Evolutionary conservation across 1,284 basidiomycete species (phyloP), one percentile per base, ranked within the genome.

Genomic region (Cystobasidiaceae sp.): DNA sequence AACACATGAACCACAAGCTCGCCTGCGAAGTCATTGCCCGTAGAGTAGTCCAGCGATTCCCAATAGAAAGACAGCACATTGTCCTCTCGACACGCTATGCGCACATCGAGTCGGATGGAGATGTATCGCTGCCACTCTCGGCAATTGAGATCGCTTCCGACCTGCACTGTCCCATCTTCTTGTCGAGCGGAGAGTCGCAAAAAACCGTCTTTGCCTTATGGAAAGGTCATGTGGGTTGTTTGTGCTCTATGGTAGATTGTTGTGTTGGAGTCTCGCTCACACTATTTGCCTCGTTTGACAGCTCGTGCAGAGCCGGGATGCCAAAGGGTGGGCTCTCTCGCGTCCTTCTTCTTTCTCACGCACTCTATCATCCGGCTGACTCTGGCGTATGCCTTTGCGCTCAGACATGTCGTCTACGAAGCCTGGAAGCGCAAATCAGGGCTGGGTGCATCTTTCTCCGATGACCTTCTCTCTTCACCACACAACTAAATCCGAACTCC

Each of bases 21-120:
- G 88, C 92, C 2, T 94, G 92, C 72, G 92, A 96, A 77, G 87
- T 90, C 1, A 79, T 96, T 17, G 93, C 93, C 3, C 84, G 91
- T 55, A 81, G 86, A 64, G 85, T 93, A 55, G 81, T 93, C 89
- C 92, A 74, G 76, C 41, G 50, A 1, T 66, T 57, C 33, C 52
- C 58, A 3, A 23, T 30, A 15, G 45, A 57, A 6, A 41, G 56
- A 28, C 64, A 69, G 46, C 56, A 63, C 30, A 27, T 55, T 63
- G 49, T 65, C 34, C 59, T 72, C 4, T 77, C 74, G 43, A 85
- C 84, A 4, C 83, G 93, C 1, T 93, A 86, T 77, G 82, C 82
- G 55, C 85, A 87, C 72, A 78, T 81, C 49, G 86, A 91, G 74
- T 73, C 80, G 43, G 90, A 94, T 71, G 90, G 89, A 0, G 88